phyloP scores from a whole-genome alignment of 495 filamentous ascomycete species.

The Talaromyces nanjingensis region DNA sequence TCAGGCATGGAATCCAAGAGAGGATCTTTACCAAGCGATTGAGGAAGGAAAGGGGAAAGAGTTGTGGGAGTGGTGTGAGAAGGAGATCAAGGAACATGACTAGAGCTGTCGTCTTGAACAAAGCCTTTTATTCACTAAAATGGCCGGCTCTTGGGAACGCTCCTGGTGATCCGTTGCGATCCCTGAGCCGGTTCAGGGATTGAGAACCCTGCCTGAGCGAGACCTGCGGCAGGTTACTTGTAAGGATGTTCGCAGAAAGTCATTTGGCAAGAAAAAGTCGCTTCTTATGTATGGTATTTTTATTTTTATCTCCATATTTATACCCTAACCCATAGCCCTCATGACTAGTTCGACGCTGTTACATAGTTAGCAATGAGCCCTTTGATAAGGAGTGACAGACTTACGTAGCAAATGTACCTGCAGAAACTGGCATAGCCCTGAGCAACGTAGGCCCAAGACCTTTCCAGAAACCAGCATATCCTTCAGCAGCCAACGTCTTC shows the following conservation, averaged over 20 bases:
- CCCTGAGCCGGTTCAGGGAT: background rate
- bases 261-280: slow-evolving; percentile 5
- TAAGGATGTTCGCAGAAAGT: background rate
- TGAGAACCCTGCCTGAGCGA: background rate
- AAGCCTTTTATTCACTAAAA: too few relatives aligned
- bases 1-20: too few relatives aligned
- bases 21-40: too few relatives aligned
- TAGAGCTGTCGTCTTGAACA: too few relatives aligned
- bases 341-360: slow-evolving; percentile 39
- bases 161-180: background rate
- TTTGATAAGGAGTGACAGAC: slow-evolving; percentile 11
- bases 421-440: slow-evolving; percentile 95
- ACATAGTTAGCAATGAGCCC: slow-evolving; percentile 11
- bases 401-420: slow-evolving; percentile 86
- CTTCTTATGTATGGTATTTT: slow-evolving; percentile 6
- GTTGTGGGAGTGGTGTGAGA: too few relatives aligned
- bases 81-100: too few relatives aligned
- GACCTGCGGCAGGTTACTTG: background rate
- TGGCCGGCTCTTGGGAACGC: too few relatives aligned
- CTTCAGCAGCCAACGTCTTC: slow-evolving; percentile 73
- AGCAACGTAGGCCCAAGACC: slow-evolving; percentile 88
- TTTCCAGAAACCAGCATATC: slow-evolving; percentile 87
- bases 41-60: too few relatives aligned
- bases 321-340: slow-evolving; percentile 34
- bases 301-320: background rate